Conservation (phyloP, 2,329 filamentous ascomycete species). For the Diplodia seriata region DNA sequence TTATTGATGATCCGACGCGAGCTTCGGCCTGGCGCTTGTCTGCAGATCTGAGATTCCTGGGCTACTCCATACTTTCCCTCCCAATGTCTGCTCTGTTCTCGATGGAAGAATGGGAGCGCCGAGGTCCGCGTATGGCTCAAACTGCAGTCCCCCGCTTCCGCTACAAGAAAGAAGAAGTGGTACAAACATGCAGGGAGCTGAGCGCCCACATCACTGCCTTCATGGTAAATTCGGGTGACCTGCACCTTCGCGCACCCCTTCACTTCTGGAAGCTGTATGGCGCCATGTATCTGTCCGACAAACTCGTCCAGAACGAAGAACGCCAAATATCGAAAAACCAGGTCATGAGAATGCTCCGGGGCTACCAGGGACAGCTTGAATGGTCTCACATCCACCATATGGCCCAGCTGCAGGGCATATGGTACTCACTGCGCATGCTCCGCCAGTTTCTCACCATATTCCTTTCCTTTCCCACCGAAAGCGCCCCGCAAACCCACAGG, state of each 20-base stretch:
- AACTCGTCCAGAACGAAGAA: slow-evolving; percentile 20
- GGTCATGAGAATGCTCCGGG: slow-evolving; percentile 7
- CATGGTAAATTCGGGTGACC: slow-evolving; percentile 11
- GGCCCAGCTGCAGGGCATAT: slow-evolving; percentile 27
- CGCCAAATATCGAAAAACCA: slow-evolving; percentile 11
- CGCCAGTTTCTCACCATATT: slow-evolving; percentile 25
- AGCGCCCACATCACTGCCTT: slow-evolving; percentile 22
- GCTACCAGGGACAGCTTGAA: not conserved
- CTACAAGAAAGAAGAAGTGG: slow-evolving; percentile 13
- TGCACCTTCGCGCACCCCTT: not conserved
- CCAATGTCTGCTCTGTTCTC: not conserved
- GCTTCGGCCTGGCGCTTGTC: slow-evolving; percentile 54
- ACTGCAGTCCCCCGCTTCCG: not conserved
- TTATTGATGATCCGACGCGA: slow-evolving; percentile 58
- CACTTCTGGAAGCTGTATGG: slow-evolving; percentile 30
- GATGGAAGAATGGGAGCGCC: slow-evolving; percentile 27
- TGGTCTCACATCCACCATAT: slow-evolving; percentile 24
- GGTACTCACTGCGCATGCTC: slow-evolving; percentile 32
- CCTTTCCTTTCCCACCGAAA: not conserved
- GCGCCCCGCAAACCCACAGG: not conserved
- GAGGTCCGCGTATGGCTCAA: slow-evolving; percentile 14
- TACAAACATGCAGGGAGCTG: slow-evolving; percentile 5
- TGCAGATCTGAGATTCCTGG: slow-evolving; percentile 45
- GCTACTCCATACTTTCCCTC: slow-evolving; percentile 48
- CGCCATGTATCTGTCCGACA: slow-evolving; percentile 11